Percentiles rank a stretch among this genome's conserved stretches.
Conservation (phyloP, 2,329 filamentous ascomycete species). For the Lecanicillium sp. region DNA sequence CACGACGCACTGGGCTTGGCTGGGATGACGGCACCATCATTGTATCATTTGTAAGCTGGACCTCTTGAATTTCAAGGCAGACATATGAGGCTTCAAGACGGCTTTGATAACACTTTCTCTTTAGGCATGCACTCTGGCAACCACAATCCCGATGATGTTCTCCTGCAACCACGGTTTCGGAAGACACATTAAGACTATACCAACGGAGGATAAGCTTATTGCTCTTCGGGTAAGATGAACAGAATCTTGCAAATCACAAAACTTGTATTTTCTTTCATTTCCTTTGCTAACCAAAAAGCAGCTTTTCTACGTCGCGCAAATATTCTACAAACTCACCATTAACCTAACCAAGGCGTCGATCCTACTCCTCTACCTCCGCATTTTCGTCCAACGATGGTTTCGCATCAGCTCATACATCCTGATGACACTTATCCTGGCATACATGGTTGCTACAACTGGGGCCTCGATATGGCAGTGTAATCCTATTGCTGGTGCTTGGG, state of each 20-base stretch:
- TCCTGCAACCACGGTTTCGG: slow-evolving; percentile 34
- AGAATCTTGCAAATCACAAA: background rate
- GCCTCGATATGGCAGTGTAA: slow-evolving; percentile 42
- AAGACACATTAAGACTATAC: slow-evolving; percentile 27
- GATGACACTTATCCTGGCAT: slow-evolving; percentile 33
- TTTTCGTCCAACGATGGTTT: slow-evolving; percentile 41
- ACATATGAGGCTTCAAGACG: too few species aligned
- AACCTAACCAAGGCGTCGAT: slow-evolving; percentile 46
- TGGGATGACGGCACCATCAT: slow-evolving; percentile 35
- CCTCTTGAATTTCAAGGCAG: too few species aligned
- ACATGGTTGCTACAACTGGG: slow-evolving; percentile 33
- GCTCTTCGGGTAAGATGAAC: slow-evolving; percentile 24
- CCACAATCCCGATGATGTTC: slow-evolving; percentile 30
- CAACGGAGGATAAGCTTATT: slow-evolving; percentile 23
- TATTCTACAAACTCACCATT: slow-evolving; percentile 46
- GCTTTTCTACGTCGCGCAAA: slow-evolving; percentile 43
- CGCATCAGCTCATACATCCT: slow-evolving; percentile 32
- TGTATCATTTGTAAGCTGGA: slow-evolving; percentile 31
- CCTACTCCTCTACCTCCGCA: slow-evolving; percentile 43
- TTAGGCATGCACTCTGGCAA: slow-evolving; percentile 26
- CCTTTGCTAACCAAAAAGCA: slow-evolving; percentile 13
- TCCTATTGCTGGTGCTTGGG: slow-evolving; percentile 38
- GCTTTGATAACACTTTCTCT: too few species aligned
- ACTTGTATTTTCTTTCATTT: background rate
- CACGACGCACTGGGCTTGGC: slow-evolving; percentile 25